Evolutionary conservation across 345 rosid species (phyloP), one percentile per base, ranked within the genome.

Genomic region (Citrus inodora): DNA sequence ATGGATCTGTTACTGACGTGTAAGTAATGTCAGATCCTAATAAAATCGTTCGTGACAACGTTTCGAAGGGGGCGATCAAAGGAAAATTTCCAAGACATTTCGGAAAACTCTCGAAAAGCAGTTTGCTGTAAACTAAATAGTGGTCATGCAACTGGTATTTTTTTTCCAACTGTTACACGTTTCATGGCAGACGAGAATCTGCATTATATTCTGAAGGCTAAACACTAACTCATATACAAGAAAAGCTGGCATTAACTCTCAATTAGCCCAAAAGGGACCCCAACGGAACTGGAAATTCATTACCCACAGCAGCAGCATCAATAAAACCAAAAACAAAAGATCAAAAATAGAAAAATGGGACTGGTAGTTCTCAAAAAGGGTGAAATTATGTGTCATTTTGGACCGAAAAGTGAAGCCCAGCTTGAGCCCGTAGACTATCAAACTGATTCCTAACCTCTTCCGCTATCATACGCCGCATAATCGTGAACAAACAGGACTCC

Each of bases 361-460:
- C 73, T 3, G 37, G 27, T 32, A 5, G 51, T 35, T 7, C 4
- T 27, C 67, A 27, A 48, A 27, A 14, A 17, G 21, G 4, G 51
- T 11, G 51, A 42, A 10, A 46, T 74, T 9, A 76, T 38, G 30
- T 13, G 2, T 73, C 70, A 3, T 61, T 76, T 21, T 11, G 22
- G 3, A 53, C 61, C n/a, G 62, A 32, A 17, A 30, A 32, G 7
- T 53, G 42, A 11, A 48, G 14, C 19, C 66, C 80, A 28, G 76
- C 80, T 25, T 32, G n/a, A 5, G 70, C 83, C 79, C 80, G 74
- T 69, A 82, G 56, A 42, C 61, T 33, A 68, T 91, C 90, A 11
- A 91, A 67, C 79, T 87, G 86, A 67, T 37, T 85, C 78, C 84
- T 83, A 71, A 88, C 95, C 67, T 91, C 92, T 35, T 85, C 82